Evolutionary conservation across 768 basidiomycete species (phyloP), one percentile per base, ranked within the genome.

Genomic region (Collybia sp.): DNA sequence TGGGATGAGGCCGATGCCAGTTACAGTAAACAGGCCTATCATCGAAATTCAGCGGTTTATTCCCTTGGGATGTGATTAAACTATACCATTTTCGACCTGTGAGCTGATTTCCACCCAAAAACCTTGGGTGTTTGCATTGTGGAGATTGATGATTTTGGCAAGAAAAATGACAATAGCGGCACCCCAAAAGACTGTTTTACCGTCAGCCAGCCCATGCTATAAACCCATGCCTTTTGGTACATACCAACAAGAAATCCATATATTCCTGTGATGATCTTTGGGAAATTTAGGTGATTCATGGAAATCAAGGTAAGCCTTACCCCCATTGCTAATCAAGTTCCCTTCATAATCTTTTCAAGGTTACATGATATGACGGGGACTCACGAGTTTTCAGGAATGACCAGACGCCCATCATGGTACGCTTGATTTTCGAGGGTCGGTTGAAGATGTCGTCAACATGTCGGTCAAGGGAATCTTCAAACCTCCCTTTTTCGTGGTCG

Each of bases 81-180:
- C 46, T 62, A 11, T 47, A 83, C 88, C 88, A 58, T 88, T 90
- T 53, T 75, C 80, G 35, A 91, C 71, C 59, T 93, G 90, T 5
- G 80, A 83, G 38, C 76, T 76, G 37, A 88, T 71, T 64, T 91
- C 88, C 12, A 90, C 76, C 91, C 90, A 93, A 45, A 86, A 83
- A 17, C 83, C 82, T 65, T 91, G 83, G 0, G 71, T 76, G 44
- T 85, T 75, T 8, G 69, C 61, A 53, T 87, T 83, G 55, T 86
- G 80, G 3, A 87, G 64, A 55, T 87, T 80, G 60, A 92, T 90
- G 38, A 80, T 71, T 58, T 77, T 80, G 17, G 63, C 67, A 3
- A 88, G 64, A 63, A 91, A 83, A 43, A 91, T 63, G 12, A 91
- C 85, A 50, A 93, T 82, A 3, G 83, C 90, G 16, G 87, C 79